Evolutionary conservation across 2,329 filamentous ascomycete genomes (phyloP), one percentile per base, ranked within the genome.

Genomic region (Laburnicola sp.): DNA sequence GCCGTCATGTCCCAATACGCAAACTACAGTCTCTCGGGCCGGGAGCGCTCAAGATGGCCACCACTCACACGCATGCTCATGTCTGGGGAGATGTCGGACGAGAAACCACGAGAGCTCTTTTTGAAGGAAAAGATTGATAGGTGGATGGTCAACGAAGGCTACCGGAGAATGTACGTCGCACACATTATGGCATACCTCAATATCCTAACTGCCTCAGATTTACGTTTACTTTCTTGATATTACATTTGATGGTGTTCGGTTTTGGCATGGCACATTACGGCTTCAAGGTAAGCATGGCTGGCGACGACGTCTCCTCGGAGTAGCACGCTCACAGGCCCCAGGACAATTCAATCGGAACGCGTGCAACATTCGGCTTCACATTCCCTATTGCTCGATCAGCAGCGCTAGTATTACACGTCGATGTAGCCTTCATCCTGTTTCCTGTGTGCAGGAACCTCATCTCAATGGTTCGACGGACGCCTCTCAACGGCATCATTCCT

Each of bases 81-180:
- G 70, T 91, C 89, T 49, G 88, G 89, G 43, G 87, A 91, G 76
- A 88, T 92, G 83, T 89, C 85, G 48, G 85, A 86, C 64, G 86
- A 91, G 69, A 82, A 78, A 65, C 85, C 87, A 60, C 85, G 85
- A 68, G 81, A 86, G 50, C 76, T 93, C 62, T 84, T 83, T 23
- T 73, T 82, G 56, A 82, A 83, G 66, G 87, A 93, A 71, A 87
- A 83, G 69, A 87, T 93, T 67, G 87, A 92, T 72, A 80, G 86
- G 59, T 94, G 89, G 89, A 92, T 94, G 89, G 87, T 93, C 55
- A 93, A 93, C 70, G 89, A 93, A 70, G 89, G 89, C 54, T 91
- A 91, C 71, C 82, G 88, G 69, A 80, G 88, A 83, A 80, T 93
- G 84, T 91, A 79, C 50, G 86, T 82, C 9, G 8, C 21, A n/a